A percentile compares a stretch with the other conserved stretches of the same genome.
phyloP scores from a whole-genome alignment of 2,329 filamentous ascomycete genomes.

The Aspergillus calidoustus region DNA sequence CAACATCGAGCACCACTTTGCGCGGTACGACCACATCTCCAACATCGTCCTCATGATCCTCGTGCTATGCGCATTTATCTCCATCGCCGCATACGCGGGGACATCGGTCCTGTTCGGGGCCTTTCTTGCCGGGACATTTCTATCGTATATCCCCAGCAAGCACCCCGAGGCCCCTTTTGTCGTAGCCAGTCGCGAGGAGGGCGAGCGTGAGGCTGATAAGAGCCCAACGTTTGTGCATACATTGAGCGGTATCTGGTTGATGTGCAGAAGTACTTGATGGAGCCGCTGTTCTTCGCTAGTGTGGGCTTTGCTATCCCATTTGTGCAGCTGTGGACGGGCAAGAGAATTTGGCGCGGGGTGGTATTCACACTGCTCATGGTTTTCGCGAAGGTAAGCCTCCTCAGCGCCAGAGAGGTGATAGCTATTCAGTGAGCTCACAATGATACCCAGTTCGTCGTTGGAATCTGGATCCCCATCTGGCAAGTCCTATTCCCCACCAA shows the following conservation, averaged over 20 bases:
- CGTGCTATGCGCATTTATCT: conserved; percentile 37
- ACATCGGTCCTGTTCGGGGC: conserved; percentile 46
- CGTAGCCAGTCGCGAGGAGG: conserved; percentile 39
- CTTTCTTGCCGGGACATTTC: conserved; percentile 42
- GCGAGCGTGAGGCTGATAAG: conserved; percentile 38
- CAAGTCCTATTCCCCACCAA: neutral
- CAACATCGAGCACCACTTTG: conserved; percentile 41
- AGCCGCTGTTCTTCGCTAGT: conserved; percentile 38
- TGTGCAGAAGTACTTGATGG: conserved; percentile 40
- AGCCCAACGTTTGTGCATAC: conserved; percentile 46
- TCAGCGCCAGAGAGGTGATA: neutral
- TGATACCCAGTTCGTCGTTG: conserved; percentile 30
- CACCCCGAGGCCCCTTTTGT: conserved; percentile 43
- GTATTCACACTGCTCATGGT: conserved; percentile 37
- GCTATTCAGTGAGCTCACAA: neutral
- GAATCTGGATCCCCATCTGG: conserved; percentile 34
- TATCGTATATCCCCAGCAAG: conserved; percentile 44
- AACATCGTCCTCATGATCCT: conserved; percentile 43
- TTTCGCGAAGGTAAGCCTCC: conserved; percentile 31
- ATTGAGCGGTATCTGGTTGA: conserved; percentile 43
- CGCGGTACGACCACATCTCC: conserved; percentile 38
- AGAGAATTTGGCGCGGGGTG: conserved; percentile 37
- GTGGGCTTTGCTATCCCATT: conserved; percentile 41
- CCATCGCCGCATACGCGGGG: conserved; percentile 42
- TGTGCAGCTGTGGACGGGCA: conserved; percentile 37